Conservation (phyloP, 176 grass and related monocot genomes). For the Oropetium thomaeum region DNA sequence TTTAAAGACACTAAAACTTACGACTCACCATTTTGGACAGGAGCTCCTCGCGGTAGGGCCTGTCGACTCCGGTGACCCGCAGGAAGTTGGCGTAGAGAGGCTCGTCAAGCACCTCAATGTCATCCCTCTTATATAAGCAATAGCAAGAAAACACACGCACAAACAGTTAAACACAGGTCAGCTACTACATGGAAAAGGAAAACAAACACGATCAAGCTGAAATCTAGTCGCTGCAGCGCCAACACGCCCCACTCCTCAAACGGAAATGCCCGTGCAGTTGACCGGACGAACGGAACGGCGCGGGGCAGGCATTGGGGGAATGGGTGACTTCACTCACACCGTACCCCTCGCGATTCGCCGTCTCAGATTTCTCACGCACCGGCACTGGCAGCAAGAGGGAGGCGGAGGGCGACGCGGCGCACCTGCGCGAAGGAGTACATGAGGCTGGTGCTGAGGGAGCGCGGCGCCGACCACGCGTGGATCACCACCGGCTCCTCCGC, state of each 20-base stretch:
- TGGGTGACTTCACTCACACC: background rate
- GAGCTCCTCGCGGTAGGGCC: constrained; percentile 75
- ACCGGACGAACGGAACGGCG: background rate
- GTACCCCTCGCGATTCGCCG: background rate
- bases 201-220: background rate
- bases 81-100: constrained; percentile 92
- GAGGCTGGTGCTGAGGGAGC: constrained; percentile 98
- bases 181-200: background rate
- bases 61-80: constrained; percentile 52
- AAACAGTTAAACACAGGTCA: background rate
- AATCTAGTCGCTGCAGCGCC: background rate
- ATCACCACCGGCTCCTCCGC: constrained; percentile 66
- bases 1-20: background rate
- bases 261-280: background rate
- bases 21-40: constrained; percentile 71
- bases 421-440: constrained; percentile 99
- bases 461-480: constrained; percentile 87
- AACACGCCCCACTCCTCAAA: background rate
- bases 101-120: constrained; percentile 90
- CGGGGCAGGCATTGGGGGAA: background rate
- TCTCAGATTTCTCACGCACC: background rate
- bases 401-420: background rate
- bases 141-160: background rate
- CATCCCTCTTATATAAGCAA: constrained; percentile 69
- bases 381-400: background rate